Percentiles rank a stretch among this genome's conserved stretches.
Conservation (phyloP, 148 eudicot species). For the Silene uniflora region DNA sequence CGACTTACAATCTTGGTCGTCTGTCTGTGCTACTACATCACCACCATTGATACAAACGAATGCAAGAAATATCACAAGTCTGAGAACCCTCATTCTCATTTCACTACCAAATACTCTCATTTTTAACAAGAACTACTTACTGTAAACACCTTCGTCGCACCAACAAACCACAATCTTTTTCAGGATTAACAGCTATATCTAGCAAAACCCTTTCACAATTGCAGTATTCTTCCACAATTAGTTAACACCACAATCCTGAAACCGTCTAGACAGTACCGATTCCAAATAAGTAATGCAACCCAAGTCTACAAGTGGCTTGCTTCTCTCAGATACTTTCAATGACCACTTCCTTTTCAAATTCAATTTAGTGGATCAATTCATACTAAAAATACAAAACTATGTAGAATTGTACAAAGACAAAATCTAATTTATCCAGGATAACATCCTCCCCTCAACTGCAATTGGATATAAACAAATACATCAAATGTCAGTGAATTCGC, state of each 20-base stretch:
- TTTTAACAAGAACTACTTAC: background rate
- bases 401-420: background rate
- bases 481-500: background rate
- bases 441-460: background rate
- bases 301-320: too few species aligned
- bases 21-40: slow-evolving; percentile 29
- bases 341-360: slow-evolving; percentile 4
- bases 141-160: background rate
- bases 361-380: background rate
- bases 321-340: background rate
- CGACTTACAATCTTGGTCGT: slow-evolving; percentile 44
- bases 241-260: background rate
- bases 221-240: slow-evolving; percentile 8
- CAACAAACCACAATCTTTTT: background rate
- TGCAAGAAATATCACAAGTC: slow-evolving; percentile 28
- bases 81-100: slow-evolving; percentile 24
- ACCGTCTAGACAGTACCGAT: background rate
- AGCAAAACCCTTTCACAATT: background rate
- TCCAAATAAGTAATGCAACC: background rate
- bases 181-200: background rate
- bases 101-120: slow-evolving; percentile 18
- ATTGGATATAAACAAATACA: slow-evolving; percentile 4
- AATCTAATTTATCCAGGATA: background rate
- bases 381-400: background rate
- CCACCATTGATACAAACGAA: slow-evolving; percentile 28